phyloP scores from a whole-genome alignment of 345 rosid genomes.

The Clarkia xantiana region DNA sequence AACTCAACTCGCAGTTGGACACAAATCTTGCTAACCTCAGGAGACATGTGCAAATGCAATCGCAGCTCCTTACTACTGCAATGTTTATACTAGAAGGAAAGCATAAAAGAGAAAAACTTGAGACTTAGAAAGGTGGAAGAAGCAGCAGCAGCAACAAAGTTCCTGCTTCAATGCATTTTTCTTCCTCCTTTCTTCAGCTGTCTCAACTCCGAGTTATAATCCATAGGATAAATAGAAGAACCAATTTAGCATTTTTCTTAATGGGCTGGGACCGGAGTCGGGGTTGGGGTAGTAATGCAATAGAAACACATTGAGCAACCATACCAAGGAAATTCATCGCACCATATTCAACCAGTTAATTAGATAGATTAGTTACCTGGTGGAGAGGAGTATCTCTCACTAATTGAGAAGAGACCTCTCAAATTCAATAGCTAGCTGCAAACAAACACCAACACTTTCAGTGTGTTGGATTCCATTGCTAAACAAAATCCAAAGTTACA shows the following conservation, averaged over 20 bases:
- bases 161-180: neutral
- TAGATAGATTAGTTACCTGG: too few relatives aligned
- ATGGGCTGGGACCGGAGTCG: too few relatives aligned
- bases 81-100: too few relatives aligned
- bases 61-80: too few relatives aligned
- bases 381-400: neutral
- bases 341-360: too few relatives aligned
- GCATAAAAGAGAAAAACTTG: too few relatives aligned
- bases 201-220: slow-evolving; percentile 13
- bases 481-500: slow-evolving; percentile 8
- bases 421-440: slow-evolving; percentile 59
- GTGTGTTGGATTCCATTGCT: slow-evolving; percentile 1
- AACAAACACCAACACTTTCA: slow-evolving; percentile 21
- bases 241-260: slow-evolving; percentile 16
- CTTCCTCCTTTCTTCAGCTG: slow-evolving; percentile 5
- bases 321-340: too few relatives aligned
- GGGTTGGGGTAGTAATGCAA: slow-evolving; percentile 7
- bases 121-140: too few relatives aligned
- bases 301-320: slow-evolving; percentile 2
- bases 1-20: too few relatives aligned
- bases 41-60: too few relatives aligned
- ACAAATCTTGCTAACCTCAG: too few relatives aligned
- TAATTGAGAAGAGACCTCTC: neutral
- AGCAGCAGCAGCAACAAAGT: too few relatives aligned
- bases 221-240: slow-evolving; percentile 21